phyloP scores from a whole-genome alignment of 2,329 filamentous ascomycete species.

The Bisporella sp. region DNA sequence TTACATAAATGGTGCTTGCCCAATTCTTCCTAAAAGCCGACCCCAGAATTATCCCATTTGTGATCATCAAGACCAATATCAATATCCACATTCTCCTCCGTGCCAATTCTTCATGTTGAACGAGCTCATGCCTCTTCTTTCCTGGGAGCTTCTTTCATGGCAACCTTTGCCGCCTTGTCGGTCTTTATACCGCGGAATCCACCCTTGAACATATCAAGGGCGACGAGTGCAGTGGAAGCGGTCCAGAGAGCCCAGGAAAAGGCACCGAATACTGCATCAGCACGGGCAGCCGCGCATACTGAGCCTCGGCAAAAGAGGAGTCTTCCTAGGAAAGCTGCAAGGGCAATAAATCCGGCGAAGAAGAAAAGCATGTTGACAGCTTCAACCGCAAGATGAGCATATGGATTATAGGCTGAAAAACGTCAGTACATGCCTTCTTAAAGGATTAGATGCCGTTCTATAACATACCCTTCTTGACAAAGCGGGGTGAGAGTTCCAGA shows the following conservation, averaged over 20 bases:
- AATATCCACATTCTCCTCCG: background rate
- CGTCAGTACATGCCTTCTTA: background rate
- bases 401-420: conserved; percentile 32
- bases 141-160: background rate
- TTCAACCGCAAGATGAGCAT: conserved; percentile 42
- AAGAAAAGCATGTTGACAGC: conserved; percentile 47
- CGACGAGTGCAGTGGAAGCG: conserved; percentile 38
- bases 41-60: background rate
- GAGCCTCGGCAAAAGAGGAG: conserved; percentile 50
- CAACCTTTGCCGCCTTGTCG: conserved; percentile 20
- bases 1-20: too few relatives aligned
- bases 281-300: conserved; percentile 49
- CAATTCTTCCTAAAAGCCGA: too few relatives aligned
- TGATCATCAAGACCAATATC: background rate
- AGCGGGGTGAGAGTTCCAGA: conserved; percentile 43
- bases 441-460: background rate
- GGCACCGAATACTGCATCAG: conserved; percentile 46
- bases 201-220: conserved; percentile 40
- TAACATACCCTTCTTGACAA: conserved; percentile 20
- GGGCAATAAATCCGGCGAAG: conserved; percentile 52
- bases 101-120: too few relatives aligned
- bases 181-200: conserved; percentile 24
- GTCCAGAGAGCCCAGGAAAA: conserved; percentile 48
- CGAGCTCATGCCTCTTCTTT: too few relatives aligned
- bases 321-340: conserved; percentile 48